Evolutionary conservation across 2,329 filamentous ascomycete species (phyloP), one percentile per base, ranked within the genome.

Genomic region (Cladophialophora immunda): DNA sequence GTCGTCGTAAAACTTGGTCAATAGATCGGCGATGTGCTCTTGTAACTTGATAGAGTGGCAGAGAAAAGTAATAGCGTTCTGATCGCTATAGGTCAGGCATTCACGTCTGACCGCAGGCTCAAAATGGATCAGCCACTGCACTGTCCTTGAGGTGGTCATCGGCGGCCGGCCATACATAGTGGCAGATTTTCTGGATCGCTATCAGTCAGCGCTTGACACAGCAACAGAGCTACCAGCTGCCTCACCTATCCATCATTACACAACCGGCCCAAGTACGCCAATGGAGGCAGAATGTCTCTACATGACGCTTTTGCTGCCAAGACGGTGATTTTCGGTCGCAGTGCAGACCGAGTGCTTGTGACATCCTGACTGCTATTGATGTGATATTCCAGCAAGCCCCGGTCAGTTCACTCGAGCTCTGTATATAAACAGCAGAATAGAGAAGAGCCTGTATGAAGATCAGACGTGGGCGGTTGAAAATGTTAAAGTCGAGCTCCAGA

Each of bases 321-420:
- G 80, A 45, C 78, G 0, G 78, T 76, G 2, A 83, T 22, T 54
- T 32, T 4, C 30, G 30, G 30, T 32, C 4, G 41, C 29, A 71
- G 56, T 84, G 52, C 19, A 72, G 56, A 84, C 82, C 83, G 2
- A 85, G 62, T 0, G 81, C 79, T 56, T 84, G 81, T 0, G 83
- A 82, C n/a, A 80, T 82, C 1, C 82, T 76, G 15, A 84, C 78
- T 0, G 82, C 81, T 4, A 81, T 74, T 0, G 82, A 82, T 0
- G 82, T 80, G 1, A 82, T 77, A 73, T 84, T 84, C 83, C 61
- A 64, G 45, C 83, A 85, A 1, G 81, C 84, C 64, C 83, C 79
- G 62, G 84, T 80, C 0, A 81, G 79, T 6, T 79, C 79, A 8
- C 82, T 79, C 8, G 82, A 78, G 55, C 82, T 82, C 54, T 84